These are phyloP conservation scores for Mycena filopes DNA, from an alignment of 768 basidiomycete genomes.

Conservation along the genomic window DNA sequence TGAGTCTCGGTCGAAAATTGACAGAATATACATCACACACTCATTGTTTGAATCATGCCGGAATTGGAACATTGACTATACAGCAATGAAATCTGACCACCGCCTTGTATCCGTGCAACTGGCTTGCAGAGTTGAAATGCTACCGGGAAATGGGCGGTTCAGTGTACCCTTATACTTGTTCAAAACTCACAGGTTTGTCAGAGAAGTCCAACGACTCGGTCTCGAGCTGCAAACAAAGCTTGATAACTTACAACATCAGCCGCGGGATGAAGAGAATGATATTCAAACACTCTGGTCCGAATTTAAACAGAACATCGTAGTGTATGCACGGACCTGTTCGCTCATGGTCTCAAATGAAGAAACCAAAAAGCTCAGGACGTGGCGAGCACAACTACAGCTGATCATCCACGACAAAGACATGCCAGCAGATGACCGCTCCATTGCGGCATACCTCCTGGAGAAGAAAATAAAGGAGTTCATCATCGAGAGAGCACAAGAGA, in stretches of 20 bases:
- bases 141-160: background rate
- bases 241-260: background rate
- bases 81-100: background rate
- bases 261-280: background rate
- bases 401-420: background rate
- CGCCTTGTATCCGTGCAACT: background rate
- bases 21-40: background rate
- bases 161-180: background rate
- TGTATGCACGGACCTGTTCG: background rate
- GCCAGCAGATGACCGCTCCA: background rate
- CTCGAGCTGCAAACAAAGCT: background rate
- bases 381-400: background rate
- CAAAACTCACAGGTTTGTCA: background rate
- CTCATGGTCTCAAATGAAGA: background rate
- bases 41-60: background rate
- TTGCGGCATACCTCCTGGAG: background rate
- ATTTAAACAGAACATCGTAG: background rate
- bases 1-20: background rate
- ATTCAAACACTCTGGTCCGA: background rate
- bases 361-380: background rate
- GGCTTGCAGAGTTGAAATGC: background rate
- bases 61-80: background rate
- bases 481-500: background rate
- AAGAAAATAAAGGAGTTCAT: background rate
- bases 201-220: background rate